A percentile compares a stretch with the other conserved stretches of the same genome.
Conservation (phyloP, 2,329 filamentous ascomycete genomes). For the Aspergillus persii region DNA sequence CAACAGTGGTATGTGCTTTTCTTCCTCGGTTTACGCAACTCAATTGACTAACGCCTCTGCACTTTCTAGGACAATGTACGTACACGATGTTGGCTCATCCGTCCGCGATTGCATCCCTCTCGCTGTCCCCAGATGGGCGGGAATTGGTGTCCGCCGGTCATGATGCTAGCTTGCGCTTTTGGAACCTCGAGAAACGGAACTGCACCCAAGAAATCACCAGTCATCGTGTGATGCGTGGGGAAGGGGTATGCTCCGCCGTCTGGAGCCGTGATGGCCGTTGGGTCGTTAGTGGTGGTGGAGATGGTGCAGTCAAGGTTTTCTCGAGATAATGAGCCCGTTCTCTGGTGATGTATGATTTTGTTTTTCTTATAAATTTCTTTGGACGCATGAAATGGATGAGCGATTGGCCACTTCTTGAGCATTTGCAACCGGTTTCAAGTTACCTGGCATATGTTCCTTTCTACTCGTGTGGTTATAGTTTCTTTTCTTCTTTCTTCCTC, state of each 20-base stretch:
- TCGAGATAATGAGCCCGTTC: conserved; percentile 35
- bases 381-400: conserved; percentile 37
- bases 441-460: conserved; percentile 34
- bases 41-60: conserved; percentile 16
- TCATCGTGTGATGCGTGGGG: conserved; percentile 90
- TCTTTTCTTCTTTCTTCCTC: conserved; percentile 7
- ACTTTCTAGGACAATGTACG: conserved; percentile 81
- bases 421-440: conserved; percentile 36
- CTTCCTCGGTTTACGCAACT: not conserved
- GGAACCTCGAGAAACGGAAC: conserved; percentile 91
- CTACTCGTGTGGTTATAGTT: conserved; percentile 29
- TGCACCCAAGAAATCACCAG: conserved; percentile 95
- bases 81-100: conserved; percentile 98
- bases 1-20: conserved; percentile 77
- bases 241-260: conserved; percentile 89
- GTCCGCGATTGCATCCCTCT: conserved; percentile 85
- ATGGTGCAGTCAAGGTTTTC: conserved; percentile 94
- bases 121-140: conserved; percentile 85
- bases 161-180: conserved; percentile 93
- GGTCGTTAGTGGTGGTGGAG: conserved; percentile 91
- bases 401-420: conserved; percentile 35
- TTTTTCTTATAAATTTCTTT: conserved; percentile 21
- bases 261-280: conserved; percentile 95
- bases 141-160: conserved; percentile 96
- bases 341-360: conserved; percentile 29